Base-by-base conservation (phyloP, 345 rosid species). In the Populus ilicifolia region DNA sequence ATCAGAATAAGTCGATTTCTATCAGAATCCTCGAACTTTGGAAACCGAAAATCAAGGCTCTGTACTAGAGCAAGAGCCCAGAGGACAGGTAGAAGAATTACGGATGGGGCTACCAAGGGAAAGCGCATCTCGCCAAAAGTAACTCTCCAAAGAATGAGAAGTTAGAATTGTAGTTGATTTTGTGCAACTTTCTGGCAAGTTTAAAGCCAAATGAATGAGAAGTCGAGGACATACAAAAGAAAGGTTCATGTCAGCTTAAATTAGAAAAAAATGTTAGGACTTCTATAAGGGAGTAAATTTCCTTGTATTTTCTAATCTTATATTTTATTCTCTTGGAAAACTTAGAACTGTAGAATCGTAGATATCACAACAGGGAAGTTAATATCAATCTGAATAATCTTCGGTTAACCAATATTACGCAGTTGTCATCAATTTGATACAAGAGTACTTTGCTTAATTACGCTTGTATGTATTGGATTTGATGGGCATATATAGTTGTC, bases 11-110 rank as follows among this genome's bases (percentile, higher is more conserved):
- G 73, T 44, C 62, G 16, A 8, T 1, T 0, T 0, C 17, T 69
- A 23, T 78, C 41, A 56, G 29, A 29, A 0, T 67, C 59, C 1
- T 8, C 3, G 80, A 92, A 90, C 10, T 2, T 20, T 30, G 83
- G 27, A 62, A 80, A 90, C 61, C 80, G 23, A 71, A 92, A 88
- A 16, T 73, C 4, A 7, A 85, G 72, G 82, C 85, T 74, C 25
- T 70, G 29, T 1, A 73, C 87, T 65, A 36, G 87, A 74, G 52
- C 23, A 33, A 38, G 14, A 71, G 6, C 64, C 8, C 70, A 43
- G 11, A 77, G 20, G 36, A 38, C 4, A 43, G 70, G 30, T 5
- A 59, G 62, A 41, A 59, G 62, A 41, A 61, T 41, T 1, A 61
- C 35, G 4, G 62, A 18, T 5, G 20, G 41, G 43, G 27, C 10